A percentile compares a stretch with the other conserved stretches of the same genome.
These are phyloP conservation scores for Cryoendolithus antarcticus DNA, from an alignment of 2,329 filamentous ascomycete species.

Conservation along the genomic window DNA sequence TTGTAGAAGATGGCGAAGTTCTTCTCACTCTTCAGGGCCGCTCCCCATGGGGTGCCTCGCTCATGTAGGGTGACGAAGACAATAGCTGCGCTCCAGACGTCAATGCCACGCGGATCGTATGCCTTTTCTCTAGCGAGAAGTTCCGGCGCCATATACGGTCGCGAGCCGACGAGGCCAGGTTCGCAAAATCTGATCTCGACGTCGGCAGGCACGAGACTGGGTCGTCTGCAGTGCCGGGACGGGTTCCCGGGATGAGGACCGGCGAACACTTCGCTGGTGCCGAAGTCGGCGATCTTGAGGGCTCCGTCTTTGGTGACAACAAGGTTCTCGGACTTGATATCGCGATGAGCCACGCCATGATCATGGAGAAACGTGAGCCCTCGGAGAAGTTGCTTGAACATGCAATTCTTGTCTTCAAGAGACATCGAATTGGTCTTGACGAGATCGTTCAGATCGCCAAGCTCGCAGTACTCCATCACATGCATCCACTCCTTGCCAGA, in stretches of 20 bases:
- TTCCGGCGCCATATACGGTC: conserved; percentile 80
- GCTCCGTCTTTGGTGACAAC: conserved; percentile 67
- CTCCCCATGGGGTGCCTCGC: conserved; percentile 61
- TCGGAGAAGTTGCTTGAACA: conserved; percentile 81
- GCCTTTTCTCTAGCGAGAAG: conserved; percentile 55
- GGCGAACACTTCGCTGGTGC: conserved; percentile 77
- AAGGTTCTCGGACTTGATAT: conserved; percentile 83
- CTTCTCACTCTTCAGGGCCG: conserved; percentile 42
- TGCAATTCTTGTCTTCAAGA: conserved; percentile 59
- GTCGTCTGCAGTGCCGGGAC: conserved; percentile 31
- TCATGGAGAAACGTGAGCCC: conserved; percentile 71
- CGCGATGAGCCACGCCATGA: conserved; percentile 78
- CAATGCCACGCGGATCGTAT: conserved; percentile 66
- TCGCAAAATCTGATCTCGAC: conserved; percentile 56
- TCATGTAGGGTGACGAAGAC: conserved; percentile 69
- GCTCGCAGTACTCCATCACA: conserved; percentile 83
- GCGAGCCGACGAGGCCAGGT: conserved; percentile 72
- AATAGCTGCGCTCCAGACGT: conserved; percentile 78
- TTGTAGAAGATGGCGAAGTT: conserved; percentile 53
- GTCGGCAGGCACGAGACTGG: conserved; percentile 61
- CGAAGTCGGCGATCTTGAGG: conserved; percentile 86
- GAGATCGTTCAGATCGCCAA: conserved; percentile 67
- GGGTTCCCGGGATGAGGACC: conserved; percentile 64
- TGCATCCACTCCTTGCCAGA: conserved; percentile 68
- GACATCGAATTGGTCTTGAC: conserved; percentile 58